Evolutionary conservation across 108 stramenopile genomes (phyloP), one percentile per base, ranked within the genome.

Genomic region (Cylindrotheca fusiformis): DNA sequence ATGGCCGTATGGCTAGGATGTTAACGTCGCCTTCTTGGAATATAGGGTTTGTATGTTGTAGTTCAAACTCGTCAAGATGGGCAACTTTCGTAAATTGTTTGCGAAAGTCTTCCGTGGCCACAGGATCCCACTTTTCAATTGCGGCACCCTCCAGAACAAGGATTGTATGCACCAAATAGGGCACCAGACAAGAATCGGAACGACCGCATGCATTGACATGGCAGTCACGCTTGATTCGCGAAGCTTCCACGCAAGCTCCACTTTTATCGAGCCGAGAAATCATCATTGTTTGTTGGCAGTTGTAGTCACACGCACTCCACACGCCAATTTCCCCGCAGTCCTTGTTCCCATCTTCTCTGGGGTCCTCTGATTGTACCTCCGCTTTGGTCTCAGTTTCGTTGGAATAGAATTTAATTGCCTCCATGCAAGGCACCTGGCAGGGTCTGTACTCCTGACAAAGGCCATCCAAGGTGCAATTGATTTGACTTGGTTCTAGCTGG

Each of bases 231-330:
- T 60, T 78, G 36, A 71, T 59, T 20, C 85, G 69, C 12, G 65
- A 48, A 23, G 65, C 59, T 66, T 86, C 87, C 44, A 84, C 67
- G 48, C 90, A 92, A 4, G 66, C 76, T 31, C 86, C 85, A 57
- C 72, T 64, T 14, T 65, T 19, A 6, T 29, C 10, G 4, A 59
- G 19, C 49, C 46, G 17, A 0, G 78, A 69, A 2, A 60, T 47
- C 1, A 88, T 54, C 36, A 71, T 63, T 4, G 87, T 70, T 60
- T 92, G 90, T 8, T 71, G 33, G 56, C 90, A 92, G 22, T 80
- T 55, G 48, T 78, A 70, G 47, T 88, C 84, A 59, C 90, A 92
- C 6, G 79, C 85, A 63, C 81, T 80, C 90, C 90, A 91, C 22
- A 62, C 49, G 32, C 36, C 31, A 14, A 48, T 72, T 31, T 30